Evolutionary conservation across 768 basidiomycete genomes (phyloP), one percentile per base, ranked within the genome.

Genomic region (Mrakia hoshinonis): DNA sequence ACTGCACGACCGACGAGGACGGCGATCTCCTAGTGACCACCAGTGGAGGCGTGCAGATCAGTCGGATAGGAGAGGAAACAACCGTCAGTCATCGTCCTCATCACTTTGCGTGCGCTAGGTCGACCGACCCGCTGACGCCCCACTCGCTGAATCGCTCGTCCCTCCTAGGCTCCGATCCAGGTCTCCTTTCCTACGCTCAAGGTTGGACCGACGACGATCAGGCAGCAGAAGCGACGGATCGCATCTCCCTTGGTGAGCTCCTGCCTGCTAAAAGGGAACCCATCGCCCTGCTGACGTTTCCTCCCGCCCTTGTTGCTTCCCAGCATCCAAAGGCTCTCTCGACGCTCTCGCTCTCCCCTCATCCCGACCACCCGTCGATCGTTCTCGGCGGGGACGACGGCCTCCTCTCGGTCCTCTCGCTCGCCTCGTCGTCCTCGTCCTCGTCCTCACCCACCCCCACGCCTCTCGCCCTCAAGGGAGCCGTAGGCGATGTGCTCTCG

Each of bases 341-440:
- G 20, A 62, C 69, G n/a, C 63, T 70, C 38, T 46, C 60, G n/a
- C 26, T 70, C 49, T 70, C 69, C n/a, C n/a, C 1, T 5, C 60
- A 0, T 62, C 61, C 24, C 62, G 46, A 34, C 69, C 69, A 2
- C 69, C 63, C 7, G 46, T 70, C n/a, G n/a, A n/a, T n/a, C n/a
- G 61, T 36, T 9, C 36, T 70, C 13, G 69, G 60, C 15, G 69
- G 69, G 1, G 58, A 70, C 18, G 61, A 70, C 34, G 69, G 69
- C 13, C 31, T n/a, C 4, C 61, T 70, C n/a, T 24, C 49, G 47
- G 34, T 70, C 12, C 24, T 20, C 3, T 9, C 60, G 18, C 52
- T 60, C 62, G 36, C 13, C 20, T 29, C 34, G 49, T 48, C 68
- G 2, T 38, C 38, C 55, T 55, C 54, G 9, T 55, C 54, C 29